phyloP scores from a whole-genome alignment of 2,329 filamentous ascomycete genomes.

The Penicillium sp. region DNA sequence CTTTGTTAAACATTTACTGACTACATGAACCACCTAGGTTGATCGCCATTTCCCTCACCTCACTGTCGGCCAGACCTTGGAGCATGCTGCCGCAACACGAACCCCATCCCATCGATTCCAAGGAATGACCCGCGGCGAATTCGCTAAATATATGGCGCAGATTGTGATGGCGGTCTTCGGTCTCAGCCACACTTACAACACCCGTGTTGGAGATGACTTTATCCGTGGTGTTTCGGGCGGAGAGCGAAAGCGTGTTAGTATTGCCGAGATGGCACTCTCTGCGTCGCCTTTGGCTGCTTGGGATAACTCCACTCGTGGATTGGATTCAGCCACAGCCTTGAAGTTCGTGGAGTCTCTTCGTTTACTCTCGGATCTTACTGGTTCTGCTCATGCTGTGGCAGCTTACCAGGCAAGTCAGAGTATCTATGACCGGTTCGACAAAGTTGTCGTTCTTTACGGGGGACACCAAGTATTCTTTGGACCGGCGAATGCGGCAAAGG shows the following conservation, averaged over 20 bases:
- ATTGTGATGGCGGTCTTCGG: conserved; percentile 46
- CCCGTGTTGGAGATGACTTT: conserved; percentile 53
- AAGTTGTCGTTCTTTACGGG: conserved; percentile 70
- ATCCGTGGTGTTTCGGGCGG: conserved; percentile 61
- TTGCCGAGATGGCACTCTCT: conserved; percentile 54
- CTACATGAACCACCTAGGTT: conserved; percentile 59
- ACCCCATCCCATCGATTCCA: conserved; percentile 37
- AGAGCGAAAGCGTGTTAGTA: conserved; percentile 60
- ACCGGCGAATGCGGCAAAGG: conserved; percentile 55
- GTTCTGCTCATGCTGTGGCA: conserved; percentile 35
- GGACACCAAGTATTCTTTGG: conserved; percentile 77
- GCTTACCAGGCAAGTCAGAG: conserved; percentile 53
- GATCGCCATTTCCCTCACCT: conserved; percentile 69
- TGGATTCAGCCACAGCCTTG: conserved; percentile 56
- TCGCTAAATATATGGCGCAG: conserved; percentile 41
- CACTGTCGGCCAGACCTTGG: conserved; percentile 72
- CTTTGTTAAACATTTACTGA: background rate
- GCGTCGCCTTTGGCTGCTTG: conserved; percentile 42
- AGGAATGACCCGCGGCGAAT: conserved; percentile 34
- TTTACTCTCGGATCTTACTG: conserved; percentile 48
- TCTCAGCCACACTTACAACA: conserved; percentile 49
- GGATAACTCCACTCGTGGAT: conserved; percentile 50
- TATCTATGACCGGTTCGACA: conserved; percentile 66
- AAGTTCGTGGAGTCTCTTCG: conserved; percentile 57
- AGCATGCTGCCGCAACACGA: conserved; percentile 71